These are phyloP conservation scores for Ballota nigra DNA, from an alignment of 257 asterid species.

Conservation along the genomic window DNA sequence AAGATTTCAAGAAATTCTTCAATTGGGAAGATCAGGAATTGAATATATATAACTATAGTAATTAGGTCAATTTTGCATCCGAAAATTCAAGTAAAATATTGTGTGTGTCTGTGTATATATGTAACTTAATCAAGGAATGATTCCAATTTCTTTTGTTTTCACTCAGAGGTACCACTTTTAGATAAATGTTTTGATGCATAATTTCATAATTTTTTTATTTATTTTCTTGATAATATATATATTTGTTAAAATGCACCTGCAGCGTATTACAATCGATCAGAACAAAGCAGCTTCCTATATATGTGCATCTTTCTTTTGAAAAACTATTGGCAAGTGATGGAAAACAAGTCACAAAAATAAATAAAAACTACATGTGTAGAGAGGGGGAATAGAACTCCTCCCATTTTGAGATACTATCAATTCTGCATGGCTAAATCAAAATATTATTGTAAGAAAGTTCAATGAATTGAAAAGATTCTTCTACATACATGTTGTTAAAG, in stretches of 20 bases:
- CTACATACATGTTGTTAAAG: too few relatives aligned
- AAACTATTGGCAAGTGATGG: constrained; percentile 28
- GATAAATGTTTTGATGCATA: constrained; percentile 24
- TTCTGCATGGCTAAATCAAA: not conserved
- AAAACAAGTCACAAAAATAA: constrained; percentile 15
- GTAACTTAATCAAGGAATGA: constrained; percentile 26
- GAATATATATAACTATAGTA: constrained; percentile 1
- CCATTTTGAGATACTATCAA: constrained; percentile 2
- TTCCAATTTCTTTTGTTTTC: constrained; percentile 29
- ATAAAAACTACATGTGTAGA: constrained; percentile 11
- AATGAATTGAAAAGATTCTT: too few relatives aligned
- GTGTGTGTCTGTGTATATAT: not conserved
- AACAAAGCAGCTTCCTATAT: constrained; percentile 30
- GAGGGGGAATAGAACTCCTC: not conserved
- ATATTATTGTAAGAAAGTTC: too few relatives aligned
- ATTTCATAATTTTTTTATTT: not conserved
- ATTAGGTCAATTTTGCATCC: constrained; percentile 9
- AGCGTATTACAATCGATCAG: constrained; percentile 19
- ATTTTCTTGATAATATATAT: not conserved
- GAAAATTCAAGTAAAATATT: not conserved
- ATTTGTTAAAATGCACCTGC: constrained; percentile 28
- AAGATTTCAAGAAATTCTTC: constrained; percentile 12
- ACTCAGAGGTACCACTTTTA: constrained; percentile 25
- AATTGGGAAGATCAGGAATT: not conserved
- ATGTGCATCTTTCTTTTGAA: constrained; percentile 23